A percentile compares a stretch with the other conserved stretches of the same genome.
Conservation (phyloP, 2,329 filamentous ascomycete genomes). For the Alternaria tenuissima region DNA sequence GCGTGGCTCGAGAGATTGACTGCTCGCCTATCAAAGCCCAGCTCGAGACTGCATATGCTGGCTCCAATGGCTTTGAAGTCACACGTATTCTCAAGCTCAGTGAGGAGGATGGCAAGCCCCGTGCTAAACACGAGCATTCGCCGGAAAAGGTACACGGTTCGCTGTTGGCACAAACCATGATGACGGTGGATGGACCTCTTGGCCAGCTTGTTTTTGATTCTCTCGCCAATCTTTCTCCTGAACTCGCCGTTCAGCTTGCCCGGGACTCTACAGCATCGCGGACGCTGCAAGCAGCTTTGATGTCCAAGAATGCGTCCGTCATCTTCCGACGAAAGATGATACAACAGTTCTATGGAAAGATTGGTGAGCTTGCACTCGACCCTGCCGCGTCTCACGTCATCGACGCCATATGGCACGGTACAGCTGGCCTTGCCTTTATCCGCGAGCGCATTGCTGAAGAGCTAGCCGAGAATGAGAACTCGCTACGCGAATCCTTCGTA, state of each 20-base stretch:
- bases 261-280: constrained; percentile 67
- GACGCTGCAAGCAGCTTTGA: constrained; percentile 70
- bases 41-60: constrained; percentile 66
- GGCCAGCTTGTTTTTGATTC: constrained; percentile 74
- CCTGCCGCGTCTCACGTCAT: constrained; percentile 72
- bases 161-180: constrained; percentile 80
- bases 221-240: constrained; percentile 60
- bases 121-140: constrained; percentile 40
- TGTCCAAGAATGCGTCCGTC: constrained; percentile 60
- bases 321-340: constrained; percentile 70
- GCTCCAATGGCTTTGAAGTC: constrained; percentile 60
- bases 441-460: constrained; percentile 73
- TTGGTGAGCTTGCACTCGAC: constrained; percentile 68
- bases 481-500: constrained; percentile 69
- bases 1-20: constrained; percentile 70
- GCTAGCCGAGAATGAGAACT: constrained; percentile 65
- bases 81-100: constrained; percentile 68
- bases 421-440: constrained; percentile 70
- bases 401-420: constrained; percentile 71
- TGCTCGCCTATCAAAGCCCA: constrained; percentile 63
- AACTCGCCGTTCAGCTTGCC: constrained; percentile 67
- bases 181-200: constrained; percentile 74
- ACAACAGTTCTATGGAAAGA: constrained; percentile 67
- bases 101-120: constrained; percentile 51
- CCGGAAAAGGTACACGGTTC: constrained; percentile 78